Percentiles rank a stretch among this genome's conserved stretches.
These are phyloP conservation scores for Hippophae rhamnoides DNA, from an alignment of 306 rosid species.

Conservation along the genomic window DNA sequence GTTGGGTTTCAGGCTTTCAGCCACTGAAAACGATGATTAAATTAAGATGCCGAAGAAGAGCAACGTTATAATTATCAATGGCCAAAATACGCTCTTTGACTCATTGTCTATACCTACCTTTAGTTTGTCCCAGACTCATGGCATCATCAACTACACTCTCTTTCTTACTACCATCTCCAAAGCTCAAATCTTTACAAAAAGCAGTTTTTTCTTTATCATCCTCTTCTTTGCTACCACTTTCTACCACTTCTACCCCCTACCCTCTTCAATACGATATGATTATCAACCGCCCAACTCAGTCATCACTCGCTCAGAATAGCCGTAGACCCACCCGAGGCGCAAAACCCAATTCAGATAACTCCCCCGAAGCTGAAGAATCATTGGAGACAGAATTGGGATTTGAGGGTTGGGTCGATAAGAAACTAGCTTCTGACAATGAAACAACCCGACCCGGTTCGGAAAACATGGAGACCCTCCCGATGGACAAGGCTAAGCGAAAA, in stretches of 20 bases:
- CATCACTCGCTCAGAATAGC: conserved; percentile 27
- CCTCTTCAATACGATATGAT: conserved; percentile 90
- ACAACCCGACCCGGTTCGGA: conserved; percentile 15
- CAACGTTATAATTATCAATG: conserved; percentile 16
- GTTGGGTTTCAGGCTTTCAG: neutral
- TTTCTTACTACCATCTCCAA: conserved; percentile 19
- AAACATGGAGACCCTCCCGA: conserved; percentile 13
- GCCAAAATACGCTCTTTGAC: conserved; percentile 28
- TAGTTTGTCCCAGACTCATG: conserved; percentile 25
- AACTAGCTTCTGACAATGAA: conserved; percentile 33
- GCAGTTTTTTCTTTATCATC: conserved; percentile 5
- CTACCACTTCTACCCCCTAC: conserved; percentile 46
- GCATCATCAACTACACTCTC: conserved; percentile 20
- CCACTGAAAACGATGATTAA: conserved; percentile 3
- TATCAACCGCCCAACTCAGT: conserved; percentile 51
- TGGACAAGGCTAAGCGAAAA: conserved; percentile 73
- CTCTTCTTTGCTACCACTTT: conserved; percentile 22
- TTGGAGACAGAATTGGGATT: conserved; percentile 38
- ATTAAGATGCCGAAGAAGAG: conserved; percentile 5
- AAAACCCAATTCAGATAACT: conserved; percentile 20
- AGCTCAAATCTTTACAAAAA: conserved; percentile 15
- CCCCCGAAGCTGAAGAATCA: conserved; percentile 21
- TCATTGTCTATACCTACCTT: conserved; percentile 15
- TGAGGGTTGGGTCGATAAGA: conserved; percentile 55
- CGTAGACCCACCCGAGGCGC: conserved; percentile 33